Evolutionary conservation across 768 basidiomycete genomes (phyloP).

Genomic region (Psilocybe tampanensis): DNA sequence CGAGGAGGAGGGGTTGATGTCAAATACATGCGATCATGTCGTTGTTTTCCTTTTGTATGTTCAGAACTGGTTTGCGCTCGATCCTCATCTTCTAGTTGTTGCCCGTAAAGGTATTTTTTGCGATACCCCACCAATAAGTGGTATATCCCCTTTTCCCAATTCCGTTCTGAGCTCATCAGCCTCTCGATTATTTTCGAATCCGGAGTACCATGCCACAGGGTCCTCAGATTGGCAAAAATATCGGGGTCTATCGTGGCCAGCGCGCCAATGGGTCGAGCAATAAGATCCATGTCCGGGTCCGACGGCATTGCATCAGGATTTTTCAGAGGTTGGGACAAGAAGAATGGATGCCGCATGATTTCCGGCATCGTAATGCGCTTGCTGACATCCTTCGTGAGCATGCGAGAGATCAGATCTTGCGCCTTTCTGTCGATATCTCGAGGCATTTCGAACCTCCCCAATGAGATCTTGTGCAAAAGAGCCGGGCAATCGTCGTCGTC

Average conservation of each 20-base stretch:
- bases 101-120: conserved; percentile 69
- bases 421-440: conserved; percentile 67
- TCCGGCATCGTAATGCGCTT: conserved; percentile 83
- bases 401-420: conserved; percentile 74
- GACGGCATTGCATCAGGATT: conserved; percentile 37
- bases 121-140: conserved; percentile 87
- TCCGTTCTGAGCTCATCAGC: conserved; percentile 66
- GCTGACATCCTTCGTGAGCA: conserved; percentile 77
- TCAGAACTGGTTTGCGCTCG: conserved; percentile 34
- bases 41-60: conserved; percentile 36
- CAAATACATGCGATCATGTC: conserved; percentile 23
- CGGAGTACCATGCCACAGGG: conserved; percentile 85
- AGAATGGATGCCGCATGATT: conserved; percentile 83
- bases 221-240: conserved; percentile 87
- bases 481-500: conserved; percentile 83
- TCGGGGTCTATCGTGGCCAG: conserved; percentile 79
- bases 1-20: conserved; percentile 47
- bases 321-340: conserved; percentile 54
- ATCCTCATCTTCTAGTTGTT: conserved; percentile 62
- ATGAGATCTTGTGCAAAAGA: conserved; percentile 81
- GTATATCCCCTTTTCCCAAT: conserved; percentile 97
- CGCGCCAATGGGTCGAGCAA: conserved; percentile 67
- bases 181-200: conserved; percentile 75
- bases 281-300: conserved; percentile 61
- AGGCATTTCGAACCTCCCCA: conserved; percentile 77